Base-by-base conservation (phyloP, 768 basidiomycete genomes). In the Infundibulicybe gibba region DNA sequence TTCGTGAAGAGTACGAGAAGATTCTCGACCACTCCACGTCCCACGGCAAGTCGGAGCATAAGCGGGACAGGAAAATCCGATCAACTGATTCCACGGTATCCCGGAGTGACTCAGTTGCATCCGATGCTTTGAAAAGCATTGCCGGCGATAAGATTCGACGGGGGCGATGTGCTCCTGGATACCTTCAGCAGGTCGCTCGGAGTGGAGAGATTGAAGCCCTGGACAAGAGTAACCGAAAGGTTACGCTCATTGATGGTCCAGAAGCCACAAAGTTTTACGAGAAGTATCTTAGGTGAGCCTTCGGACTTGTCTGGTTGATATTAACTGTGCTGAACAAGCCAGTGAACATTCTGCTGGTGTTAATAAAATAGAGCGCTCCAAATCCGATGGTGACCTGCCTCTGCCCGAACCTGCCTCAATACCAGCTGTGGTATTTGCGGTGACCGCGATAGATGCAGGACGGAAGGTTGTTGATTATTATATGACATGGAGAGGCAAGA, bases 381-480 rank as follows among this genome's bases (percentile, higher is more conserved):
- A 34, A 43, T 44, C 20, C 30, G 45, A 41, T n/a, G 10, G 16
- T 11, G 16, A 20, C 31, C 43, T 31, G 14, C 14, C 42, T 19
- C 16, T 33, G 33, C 40, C 38, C 13, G 32, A 40, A 11, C 14
- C 32, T 6, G 38, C 15, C 17, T 47, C 17, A 53, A 52, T 48
- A 49, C 65, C 55, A 48, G 66, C 68, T 4, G 64, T 76, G 16
- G 74, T 77, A 12, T 76, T 77, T 54, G 77, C 72, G 3, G 67
- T 75, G 49, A 65, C 71, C 15, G 67, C 62, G 14, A 58, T 61
- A 51, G 65, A 69, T 17, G 66, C 63, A 10, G 68, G 66, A 16
- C 62, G 64, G 44, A 73, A 68, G 51, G 66, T 67, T 33, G 67
- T 76, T 31, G 74, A 79, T 54, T 77, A 74, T 56, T 76, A 76